Base-by-base conservation (phyloP, 306 rosid genomes). In the Carpinus fangiana region DNA sequence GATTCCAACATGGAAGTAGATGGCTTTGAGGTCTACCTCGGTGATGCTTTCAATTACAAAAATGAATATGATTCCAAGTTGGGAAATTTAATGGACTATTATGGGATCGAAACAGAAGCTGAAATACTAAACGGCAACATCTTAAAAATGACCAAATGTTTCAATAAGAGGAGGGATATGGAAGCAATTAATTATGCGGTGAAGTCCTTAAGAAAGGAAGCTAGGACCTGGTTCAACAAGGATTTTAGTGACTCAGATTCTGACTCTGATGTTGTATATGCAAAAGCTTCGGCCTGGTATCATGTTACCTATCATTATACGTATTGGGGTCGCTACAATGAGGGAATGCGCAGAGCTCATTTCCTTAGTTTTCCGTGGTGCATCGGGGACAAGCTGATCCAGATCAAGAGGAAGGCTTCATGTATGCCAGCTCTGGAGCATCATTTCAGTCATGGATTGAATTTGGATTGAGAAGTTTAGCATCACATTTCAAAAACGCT, bases 231-330 rank as follows among this genome's bases (percentile, higher is more conserved):
- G 93, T 93, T 93, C 83, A 85, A 86, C 45, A 85, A 86, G 88
- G 83, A 68, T 16, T 80, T 70, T 11, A 81, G 62, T 6, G 73
- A 14, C 0, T 46, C 52, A 74, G 75, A 82, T 81, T 82, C 67
- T 55, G 78, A 28, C 31, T 28, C 28, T 41, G 88, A 78, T n/a
- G 82, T 85, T 66, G 74, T 36, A 13, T 48, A 74, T 65, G 92
- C 93, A 54, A 84, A 86, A 72, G 97, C 97, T 43, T 92, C 95
- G 7, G 93, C 97, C 18, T 90, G 95, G 97, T 90, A 92, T 36
- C 21, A 88, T 85, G 95, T 92, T 57, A 90, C 97, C 7, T 92
- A 92, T 81, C 91, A 92, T 83, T 85, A 82, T n/a, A 78, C 76
- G 18, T 90, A 85, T 52, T 92, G 88, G 86, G 97, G 93, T 48